Base-by-base conservation (phyloP, 2,329 filamentous ascomycete species). In the Septoria petroselini region DNA sequence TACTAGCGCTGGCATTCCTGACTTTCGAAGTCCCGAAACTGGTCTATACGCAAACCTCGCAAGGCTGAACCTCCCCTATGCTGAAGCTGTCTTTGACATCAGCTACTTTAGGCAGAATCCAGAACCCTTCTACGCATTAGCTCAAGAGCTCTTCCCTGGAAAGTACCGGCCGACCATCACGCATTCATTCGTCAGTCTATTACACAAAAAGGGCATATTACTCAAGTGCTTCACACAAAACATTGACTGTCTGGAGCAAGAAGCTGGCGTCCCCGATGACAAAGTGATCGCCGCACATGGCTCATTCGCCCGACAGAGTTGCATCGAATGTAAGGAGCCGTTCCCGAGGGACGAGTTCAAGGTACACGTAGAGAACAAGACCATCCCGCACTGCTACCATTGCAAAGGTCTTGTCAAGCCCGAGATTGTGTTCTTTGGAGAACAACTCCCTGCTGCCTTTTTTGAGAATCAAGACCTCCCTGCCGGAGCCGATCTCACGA, bases 151-250 rank as follows among this genome's bases (percentile, higher is more conserved):
- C 3, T 95, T 95, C 64, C 93, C 93, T 0, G 91, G 91, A 14
- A 86, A 85, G 62, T 96, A 87, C 72, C 78, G 84, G 47, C 93
- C 93, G 0, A 98, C 93, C 1, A 76, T 97, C 47, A 86, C 90
- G 1, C 93, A 98, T 71, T 85, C 82, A 29, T 98, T 98, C 70
- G 84, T 98, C 62, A 78, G 82, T 11, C 75, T 98, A 18, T 81
- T 97, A 12, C 80, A 91, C 50, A 75, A 83, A 53, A 95, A 94
- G 71, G 82, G 81, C 3, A 74, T 91, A 33, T 74, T 98, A 18
- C 74, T 85, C 58, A 93, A 90, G 75, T 80, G 93, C 45, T 98
- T 97, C 69, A 96, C 93, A 0, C 93, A 98, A 66, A 98, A 98
- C 65, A 97, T 98, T 59, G 93, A 98, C 72, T 95, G 90, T 63